phyloP scores from a whole-genome alignment of 768 basidiomycete genomes.

The Suillus subalutaceus region DNA sequence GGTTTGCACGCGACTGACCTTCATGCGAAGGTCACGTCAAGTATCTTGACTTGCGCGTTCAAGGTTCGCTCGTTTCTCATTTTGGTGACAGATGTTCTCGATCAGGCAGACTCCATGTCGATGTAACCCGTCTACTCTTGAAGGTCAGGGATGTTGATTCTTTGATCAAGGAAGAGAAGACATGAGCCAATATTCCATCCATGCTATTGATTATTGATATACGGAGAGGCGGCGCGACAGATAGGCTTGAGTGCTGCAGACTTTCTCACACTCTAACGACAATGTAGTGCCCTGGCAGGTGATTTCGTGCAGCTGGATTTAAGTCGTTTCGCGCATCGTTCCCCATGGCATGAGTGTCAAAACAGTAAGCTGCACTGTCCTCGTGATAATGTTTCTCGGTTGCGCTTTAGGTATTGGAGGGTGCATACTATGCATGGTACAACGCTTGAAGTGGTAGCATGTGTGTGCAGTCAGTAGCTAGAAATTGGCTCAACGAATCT shows the following conservation, averaged over 20 bases:
- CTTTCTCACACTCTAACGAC: background rate
- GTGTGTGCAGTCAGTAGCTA: background rate
- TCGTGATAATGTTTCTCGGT: background rate
- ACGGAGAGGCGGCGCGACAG: constrained; percentile 2
- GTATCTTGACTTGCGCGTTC: background rate
- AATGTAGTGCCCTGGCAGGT: background rate
- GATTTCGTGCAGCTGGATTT: background rate
- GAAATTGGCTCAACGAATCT: background rate
- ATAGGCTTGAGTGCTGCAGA: constrained; percentile 12
- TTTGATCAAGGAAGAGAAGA: constrained; percentile 5
- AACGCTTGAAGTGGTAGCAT: background rate
- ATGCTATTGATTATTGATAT: constrained; percentile 1
- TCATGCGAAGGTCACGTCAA: background rate
- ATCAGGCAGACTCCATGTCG: constrained; percentile 1
- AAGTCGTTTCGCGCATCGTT: background rate
- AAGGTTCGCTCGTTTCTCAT: background rate
- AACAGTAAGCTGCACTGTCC: background rate
- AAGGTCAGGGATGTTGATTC: constrained; percentile 6
- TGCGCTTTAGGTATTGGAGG: background rate
- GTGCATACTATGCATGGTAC: background rate
- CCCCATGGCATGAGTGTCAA: background rate
- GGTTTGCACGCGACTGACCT: background rate
- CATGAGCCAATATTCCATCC: background rate
- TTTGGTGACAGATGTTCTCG: background rate
- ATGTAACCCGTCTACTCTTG: constrained; percentile 4